Percentiles rank a stretch among this genome's conserved stretches.
Evolutionary conservation across 176 grass and related monocot genomes (phyloP).

Genomic region (Hsuehochloa calcarea): DNA sequence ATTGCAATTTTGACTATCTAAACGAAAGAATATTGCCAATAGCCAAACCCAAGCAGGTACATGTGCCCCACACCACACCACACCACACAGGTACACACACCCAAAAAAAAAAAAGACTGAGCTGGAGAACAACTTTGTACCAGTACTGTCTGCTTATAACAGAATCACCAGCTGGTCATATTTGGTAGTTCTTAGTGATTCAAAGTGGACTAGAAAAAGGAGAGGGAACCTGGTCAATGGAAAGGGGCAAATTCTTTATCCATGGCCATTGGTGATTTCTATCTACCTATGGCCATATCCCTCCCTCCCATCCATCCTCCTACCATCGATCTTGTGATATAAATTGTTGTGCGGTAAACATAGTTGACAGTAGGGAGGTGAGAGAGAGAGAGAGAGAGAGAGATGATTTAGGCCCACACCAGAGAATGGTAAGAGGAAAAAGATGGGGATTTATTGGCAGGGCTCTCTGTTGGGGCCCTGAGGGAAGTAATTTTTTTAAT

Average conservation of each 20-base stretch:
- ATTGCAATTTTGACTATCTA: too few species aligned
- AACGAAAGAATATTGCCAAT: not conserved
- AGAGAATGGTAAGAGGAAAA: conserved; percentile 20
- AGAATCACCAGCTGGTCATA: conserved; percentile 23
- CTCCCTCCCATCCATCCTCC: not conserved
- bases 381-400: conserved; percentile 1
- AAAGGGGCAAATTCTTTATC: not conserved
- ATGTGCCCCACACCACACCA: not conserved
- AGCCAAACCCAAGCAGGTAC: not conserved
- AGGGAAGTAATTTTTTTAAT: not conserved
- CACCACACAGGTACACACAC: not conserved
- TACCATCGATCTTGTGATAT: conserved; percentile 15
- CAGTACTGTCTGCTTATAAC: conserved; percentile 1
- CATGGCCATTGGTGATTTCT: not conserved
- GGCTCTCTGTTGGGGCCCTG: not conserved
- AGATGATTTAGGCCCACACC: conserved; percentile 30
- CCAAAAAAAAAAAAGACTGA: too few species aligned
- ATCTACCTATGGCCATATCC: not conserved
- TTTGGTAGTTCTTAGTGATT: conserved; percentile 29
- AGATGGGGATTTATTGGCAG: conserved; percentile 17
- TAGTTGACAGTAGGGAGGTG: conserved; percentile 9
- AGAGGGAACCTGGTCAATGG: conserved; percentile 4
- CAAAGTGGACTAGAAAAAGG: not conserved
- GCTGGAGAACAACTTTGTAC: conserved; percentile 2
- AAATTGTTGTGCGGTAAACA: conserved; percentile 10